Evolutionary conservation across 352 stramenopile genomes (phyloP), one percentile per base, ranked within the genome.

Genomic region (Globisporangium nunn): DNA sequence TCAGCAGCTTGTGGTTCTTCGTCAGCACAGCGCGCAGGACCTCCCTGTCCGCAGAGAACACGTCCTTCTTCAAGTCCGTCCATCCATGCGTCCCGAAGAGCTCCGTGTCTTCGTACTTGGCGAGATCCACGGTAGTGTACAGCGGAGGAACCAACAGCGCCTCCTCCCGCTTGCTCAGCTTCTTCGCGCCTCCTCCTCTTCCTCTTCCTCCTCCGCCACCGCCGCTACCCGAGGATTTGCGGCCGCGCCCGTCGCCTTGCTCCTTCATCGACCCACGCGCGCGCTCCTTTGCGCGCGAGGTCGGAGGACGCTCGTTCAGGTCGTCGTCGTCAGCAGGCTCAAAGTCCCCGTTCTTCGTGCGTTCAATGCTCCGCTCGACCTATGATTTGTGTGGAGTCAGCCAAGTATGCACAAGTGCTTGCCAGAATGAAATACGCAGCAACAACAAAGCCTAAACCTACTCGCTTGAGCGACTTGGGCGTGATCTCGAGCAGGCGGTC

Each of bases 21-120:
- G 78, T 88, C 17, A 90, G 58, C 45, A 90, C 82, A 0, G 79
- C 79, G 2, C 82, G 79, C 31, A 90, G 62, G 14, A 92, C 74
- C 53, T 92, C 82, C 14, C 81, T 78, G 44, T 74, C 74, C 30
- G 68, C 73, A 6, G 75, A 72, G 2, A 75, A 54, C 37, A 77
- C 68, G 52, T 92, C 79, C 3, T 83, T 70, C 53, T 62, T 73
- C 41, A 71, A 70, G 7, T 63, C 46, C 7, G 59, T 31, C 28
- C 85, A 68, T 2, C 58, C 63, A 12, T 92, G 78, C 11, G 41
- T 62, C 10, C 82, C 82, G 23, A 67, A 48, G 1, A 90, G 58
- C 57, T 90, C 79, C 11, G 46, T 44, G 50, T 92, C 79, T 11
- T 84, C 68, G 52, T 90, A 87, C 64, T 82, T 77, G 18, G 18